A percentile compares a stretch with the other conserved stretches of the same genome.
Conservation (phyloP, 2,329 filamentous ascomycete genomes). For the Fusarium sp. region DNA sequence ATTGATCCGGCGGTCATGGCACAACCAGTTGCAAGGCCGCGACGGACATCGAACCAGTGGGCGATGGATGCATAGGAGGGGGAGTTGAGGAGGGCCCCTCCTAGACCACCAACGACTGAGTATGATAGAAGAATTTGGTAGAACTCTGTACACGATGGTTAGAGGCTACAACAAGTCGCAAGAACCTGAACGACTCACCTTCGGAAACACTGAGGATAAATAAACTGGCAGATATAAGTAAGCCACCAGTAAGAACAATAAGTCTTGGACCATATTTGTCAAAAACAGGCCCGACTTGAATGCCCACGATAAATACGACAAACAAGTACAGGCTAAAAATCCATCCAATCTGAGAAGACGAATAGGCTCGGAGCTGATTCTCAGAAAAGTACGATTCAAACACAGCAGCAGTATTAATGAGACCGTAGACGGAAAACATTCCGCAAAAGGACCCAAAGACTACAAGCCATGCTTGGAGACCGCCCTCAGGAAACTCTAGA, state of each 20-base stretch:
- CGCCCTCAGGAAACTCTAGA: slow-evolving; percentile 64
- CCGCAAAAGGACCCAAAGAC: slow-evolving; percentile 76
- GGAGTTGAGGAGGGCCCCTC: slow-evolving; percentile 80
- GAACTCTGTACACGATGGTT: slow-evolving; percentile 55
- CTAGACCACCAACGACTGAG: slow-evolving; percentile 76
- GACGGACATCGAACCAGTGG: slow-evolving; percentile 80
- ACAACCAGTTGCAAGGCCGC: slow-evolving; percentile 83
- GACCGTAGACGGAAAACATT: slow-evolving; percentile 72
- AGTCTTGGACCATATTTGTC: slow-evolving; percentile 77
- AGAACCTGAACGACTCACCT: slow-evolving; percentile 1
- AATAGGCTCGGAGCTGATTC: slow-evolving; percentile 76
- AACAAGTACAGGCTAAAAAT: slow-evolving; percentile 87
- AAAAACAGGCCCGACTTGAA: slow-evolving; percentile 85
- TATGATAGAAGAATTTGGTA: slow-evolving; percentile 86
- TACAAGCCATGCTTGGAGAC: slow-evolving; percentile 74
- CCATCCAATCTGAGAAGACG: slow-evolving; percentile 80
- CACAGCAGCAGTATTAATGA: slow-evolving; percentile 66
- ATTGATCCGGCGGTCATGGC: slow-evolving; percentile 78
- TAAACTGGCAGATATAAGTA: slow-evolving; percentile 70
- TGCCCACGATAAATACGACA: slow-evolving; percentile 81
- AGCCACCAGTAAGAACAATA: slow-evolving; percentile 73
- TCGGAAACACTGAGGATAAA: slow-evolving; percentile 76
- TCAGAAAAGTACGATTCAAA: slow-evolving; percentile 81
- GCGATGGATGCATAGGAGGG: slow-evolving; percentile 79
- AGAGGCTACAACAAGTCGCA: neutral